These are phyloP conservation scores for Saturnispora bothae DNA, from an alignment of 805 yeast genomes.

Conservation along the genomic window DNA sequence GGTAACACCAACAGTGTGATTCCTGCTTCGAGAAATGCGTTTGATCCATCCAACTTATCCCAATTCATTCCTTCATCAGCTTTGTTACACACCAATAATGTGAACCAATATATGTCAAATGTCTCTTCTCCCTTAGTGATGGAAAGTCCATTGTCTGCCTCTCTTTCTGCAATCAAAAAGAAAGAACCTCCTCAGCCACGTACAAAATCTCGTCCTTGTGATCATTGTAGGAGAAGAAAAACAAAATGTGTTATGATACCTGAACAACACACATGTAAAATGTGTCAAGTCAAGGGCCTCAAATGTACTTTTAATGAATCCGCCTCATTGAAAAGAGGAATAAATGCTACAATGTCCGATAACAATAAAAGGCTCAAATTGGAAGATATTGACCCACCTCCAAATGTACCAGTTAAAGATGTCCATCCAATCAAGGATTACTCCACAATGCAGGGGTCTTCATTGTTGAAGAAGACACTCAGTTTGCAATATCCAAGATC, in stretches of 20 bases:
- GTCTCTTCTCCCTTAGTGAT: neutral
- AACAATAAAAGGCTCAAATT: constrained; percentile 23
- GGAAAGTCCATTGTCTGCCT: neutral
- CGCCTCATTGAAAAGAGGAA: constrained; percentile 28
- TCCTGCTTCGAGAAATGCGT: neutral
- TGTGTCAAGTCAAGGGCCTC: constrained; percentile 64
- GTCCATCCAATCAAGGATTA: constrained; percentile 59
- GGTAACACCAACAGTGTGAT: constrained; percentile 3
- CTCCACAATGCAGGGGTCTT: constrained; percentile 49
- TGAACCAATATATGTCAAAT: neutral
- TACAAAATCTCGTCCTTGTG: constrained; percentile 56
- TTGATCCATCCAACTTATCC: constrained; percentile 1
- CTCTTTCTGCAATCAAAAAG: neutral
- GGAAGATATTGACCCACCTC: constrained; percentile 30
- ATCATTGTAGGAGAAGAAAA: constrained; percentile 72
- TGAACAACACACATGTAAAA: constrained; percentile 53
- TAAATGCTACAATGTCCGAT: constrained; percentile 18
- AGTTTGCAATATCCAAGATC: constrained; percentile 85
- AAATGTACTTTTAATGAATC: constrained; percentile 65
- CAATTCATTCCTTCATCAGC: constrained; percentile 4
- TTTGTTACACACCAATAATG: neutral
- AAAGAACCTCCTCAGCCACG: constrained; percentile 30
- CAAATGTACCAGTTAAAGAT: constrained; percentile 36
- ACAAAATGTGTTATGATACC: constrained; percentile 68
- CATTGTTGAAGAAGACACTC: constrained; percentile 55